Base-by-base conservation (phyloP, 1,284 basidiomycete species). In the Trichosporon coremiiforme region DNA sequence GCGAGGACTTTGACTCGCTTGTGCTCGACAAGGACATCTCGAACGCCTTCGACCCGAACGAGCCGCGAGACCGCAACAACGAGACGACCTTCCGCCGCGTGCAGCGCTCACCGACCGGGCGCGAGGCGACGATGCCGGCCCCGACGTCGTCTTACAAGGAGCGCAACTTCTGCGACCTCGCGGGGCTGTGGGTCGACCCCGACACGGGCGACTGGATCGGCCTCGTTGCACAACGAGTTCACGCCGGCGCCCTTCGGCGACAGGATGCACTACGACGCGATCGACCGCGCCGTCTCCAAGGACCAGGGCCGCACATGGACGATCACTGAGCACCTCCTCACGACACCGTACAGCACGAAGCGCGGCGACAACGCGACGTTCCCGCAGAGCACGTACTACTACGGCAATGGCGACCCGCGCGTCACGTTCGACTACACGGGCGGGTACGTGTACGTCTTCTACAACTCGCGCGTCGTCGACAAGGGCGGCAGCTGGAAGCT, bases 201-300 rank as follows among this genome's bases (percentile, higher is more conserved):
- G 71, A 73, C 64, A 66, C 66, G 2, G 71, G 69, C 20, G 69
- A 70, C 63, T 70, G 69, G 71, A 31, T 47, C 53, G 67, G 71
- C 2, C 71, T 70, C 35, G 64, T 70, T 70, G 15, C 71, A 70
- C 67, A 70, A 73, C 66, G 71, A 73, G 68, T 73, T 67, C 22
- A 70, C 71, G 22, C 67, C 67, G 20, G 1, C 12, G 5, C 71
- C 71, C 4, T 73, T 53, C 33, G 36, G 35, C 17, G 71, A 73
- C 64, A 22, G 64, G 0, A 64, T 73, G 45, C 71, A 73, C 69
- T 73, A 65, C 65, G 71, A 73, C 68, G 53, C 63, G 2, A 70
- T 73, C 64, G 71, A 73, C 57, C 64, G 50, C 2, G 69, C 71
- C n/a, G 20, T 73, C 13, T 63, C 53, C 15, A 15, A 6, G 20